A percentile compares a stretch with the other conserved stretches of the same genome.
Conservation (phyloP, 2,329 filamentous ascomycete species). For the Cladosporium phlei region DNA sequence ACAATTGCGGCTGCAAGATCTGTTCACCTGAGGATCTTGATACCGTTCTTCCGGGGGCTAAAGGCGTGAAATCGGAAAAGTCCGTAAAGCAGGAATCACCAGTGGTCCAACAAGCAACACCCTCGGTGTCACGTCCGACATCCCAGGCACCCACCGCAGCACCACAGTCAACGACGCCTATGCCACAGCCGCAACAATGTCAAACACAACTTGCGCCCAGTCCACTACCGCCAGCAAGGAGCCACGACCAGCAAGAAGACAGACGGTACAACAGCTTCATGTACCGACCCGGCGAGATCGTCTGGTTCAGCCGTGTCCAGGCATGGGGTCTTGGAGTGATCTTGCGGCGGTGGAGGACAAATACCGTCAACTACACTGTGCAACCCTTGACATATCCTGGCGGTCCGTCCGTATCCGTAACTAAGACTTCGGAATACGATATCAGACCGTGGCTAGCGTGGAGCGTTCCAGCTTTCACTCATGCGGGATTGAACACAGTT, state of each 20-base stretch:
- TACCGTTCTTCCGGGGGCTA: slow-evolving; percentile 30
- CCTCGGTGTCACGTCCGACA: not conserved
- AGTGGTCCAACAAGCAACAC: too few relatives aligned
- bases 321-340: slow-evolving; percentile 54
- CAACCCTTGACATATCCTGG: slow-evolving; percentile 39
- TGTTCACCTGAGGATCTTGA: slow-evolving; percentile 52
- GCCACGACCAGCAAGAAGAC: slow-evolving; percentile 48
- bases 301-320: slow-evolving; percentile 51
- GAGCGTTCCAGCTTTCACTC: slow-evolving; percentile 51
- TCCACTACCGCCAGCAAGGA: slow-evolving; percentile 38
- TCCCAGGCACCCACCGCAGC: slow-evolving; percentile 14
- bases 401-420: slow-evolving; percentile 29
- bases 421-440: slow-evolving; percentile 40
- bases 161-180: slow-evolving; percentile 13
- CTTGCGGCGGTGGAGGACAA: slow-evolving; percentile 38
- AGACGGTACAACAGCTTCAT: slow-evolving; percentile 45
- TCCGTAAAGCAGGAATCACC: slow-evolving; percentile 19
- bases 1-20: slow-evolving; percentile 55
- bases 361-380: slow-evolving; percentile 20
- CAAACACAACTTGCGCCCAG: slow-evolving; percentile 13
- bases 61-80: slow-evolving; percentile 18
- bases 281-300: slow-evolving; percentile 51
- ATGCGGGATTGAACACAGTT: slow-evolving; percentile 39
- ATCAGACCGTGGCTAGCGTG: slow-evolving; percentile 56
- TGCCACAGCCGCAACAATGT: slow-evolving; percentile 16